Percentiles rank a stretch among this genome's conserved stretches.
These are phyloP conservation scores for Saturnispora zaruensis DNA, from an alignment of 805 yeast species.

Conservation along the genomic window DNA sequence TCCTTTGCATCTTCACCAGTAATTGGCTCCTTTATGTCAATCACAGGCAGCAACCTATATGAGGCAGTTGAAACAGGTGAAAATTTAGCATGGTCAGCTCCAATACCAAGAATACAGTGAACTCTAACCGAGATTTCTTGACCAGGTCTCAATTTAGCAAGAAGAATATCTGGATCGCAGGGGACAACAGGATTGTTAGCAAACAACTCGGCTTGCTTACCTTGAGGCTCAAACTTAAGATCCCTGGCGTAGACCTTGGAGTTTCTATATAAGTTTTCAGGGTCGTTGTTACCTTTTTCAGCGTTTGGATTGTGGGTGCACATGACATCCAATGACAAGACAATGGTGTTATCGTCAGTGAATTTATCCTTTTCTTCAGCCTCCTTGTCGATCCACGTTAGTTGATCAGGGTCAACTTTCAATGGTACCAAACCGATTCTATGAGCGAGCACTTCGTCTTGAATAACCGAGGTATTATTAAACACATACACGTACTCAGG, in stretches of 20 bases:
- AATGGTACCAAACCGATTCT: conserved; percentile 90
- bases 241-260: conserved; percentile 85
- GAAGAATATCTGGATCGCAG: conserved; percentile 77
- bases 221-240: conserved; percentile 85
- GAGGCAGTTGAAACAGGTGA: conserved; percentile 97
- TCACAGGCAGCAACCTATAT: conserved; percentile 84
- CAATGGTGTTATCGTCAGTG: conserved; percentile 86
- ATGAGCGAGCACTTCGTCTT: conserved; percentile 94
- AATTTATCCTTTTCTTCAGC: conserved; percentile 60
- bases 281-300: conserved; percentile 66
- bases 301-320: conserved; percentile 86
- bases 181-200: conserved; percentile 61
- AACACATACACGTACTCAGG: conserved; percentile 85
- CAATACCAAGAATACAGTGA: conserved; percentile 86
- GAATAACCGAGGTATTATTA: conserved; percentile 94
- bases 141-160: conserved; percentile 93
- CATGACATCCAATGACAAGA: conserved; percentile 66
- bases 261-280: conserved; percentile 75
- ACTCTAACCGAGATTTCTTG: conserved; percentile 89
- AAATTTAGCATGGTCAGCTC: conserved; percentile 89
- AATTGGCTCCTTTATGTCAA: conserved; percentile 67
- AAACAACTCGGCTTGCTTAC: conserved; percentile 68
- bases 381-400: conserved; percentile 70
- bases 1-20: conserved; percentile 66
- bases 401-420: conserved; percentile 80